Base-by-base conservation (phyloP, 768 basidiomycete species). In the Rhodotorula paludigena region DNA sequence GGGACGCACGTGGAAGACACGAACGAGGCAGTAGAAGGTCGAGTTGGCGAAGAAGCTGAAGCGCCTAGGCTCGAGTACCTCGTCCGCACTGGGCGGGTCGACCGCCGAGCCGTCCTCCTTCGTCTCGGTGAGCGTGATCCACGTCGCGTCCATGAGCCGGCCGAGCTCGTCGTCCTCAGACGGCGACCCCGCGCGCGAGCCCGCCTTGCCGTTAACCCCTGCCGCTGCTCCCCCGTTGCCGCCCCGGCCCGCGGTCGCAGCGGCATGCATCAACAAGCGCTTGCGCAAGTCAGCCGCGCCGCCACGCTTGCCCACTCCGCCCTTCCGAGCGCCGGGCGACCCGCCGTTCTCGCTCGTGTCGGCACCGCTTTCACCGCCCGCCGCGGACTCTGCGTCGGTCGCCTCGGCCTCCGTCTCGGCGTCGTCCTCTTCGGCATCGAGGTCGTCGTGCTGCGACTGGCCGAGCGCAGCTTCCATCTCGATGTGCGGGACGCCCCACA, bases 11-110 rank as follows among this genome's bases (percentile, higher is more conserved):
- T 99, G 92, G 52, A 98, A 77, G 61, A 94, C 80, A 55, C 96
- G 86, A 73, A 98, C 77, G 60, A 98, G 78, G 14, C 90, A 90
- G 80, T 98, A 99, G 78, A 92, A 92, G 28, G 90, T 88, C 60
- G 89, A 89, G 79, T 96, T 94, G 57, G 85, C 85, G 79, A 94
- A 98, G 80, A 97, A 92, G 16, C 73, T 74, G 69, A 82, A 84
- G 60, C 80, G 81, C 56, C 83, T 83, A 55, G 81, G 67, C 20
- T 68, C 62, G 58, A 68, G 51, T 12, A 42, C 30, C n/a, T 63
- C 57, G 16, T 68, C 67, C 7, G 58, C 82, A 35, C 84, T 83
- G 76, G 83, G 83, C 83, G 82, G 87, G 82, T 73, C 88, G 23
- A 83, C 80, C 20, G 83, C 83, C 10, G 85, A 80, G 64, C 91